Conservation (phyloP, 768 basidiomycete genomes). For the Scleroderma bovista region DNA sequence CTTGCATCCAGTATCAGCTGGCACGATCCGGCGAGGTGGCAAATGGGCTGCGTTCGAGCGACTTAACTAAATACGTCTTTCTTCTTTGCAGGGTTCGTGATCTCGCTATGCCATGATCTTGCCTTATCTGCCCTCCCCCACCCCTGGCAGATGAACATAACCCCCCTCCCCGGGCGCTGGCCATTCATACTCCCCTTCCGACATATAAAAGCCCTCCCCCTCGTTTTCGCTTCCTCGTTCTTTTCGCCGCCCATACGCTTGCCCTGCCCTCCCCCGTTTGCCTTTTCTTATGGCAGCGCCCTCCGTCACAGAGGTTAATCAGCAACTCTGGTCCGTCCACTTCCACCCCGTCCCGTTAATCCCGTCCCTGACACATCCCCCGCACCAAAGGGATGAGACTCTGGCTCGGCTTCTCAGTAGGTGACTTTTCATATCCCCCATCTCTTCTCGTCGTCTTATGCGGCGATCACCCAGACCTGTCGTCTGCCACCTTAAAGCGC, state of each 20-base stretch:
- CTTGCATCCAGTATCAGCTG: constrained; percentile 16
- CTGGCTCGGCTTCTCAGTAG: constrained; percentile 57
- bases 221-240: constrained; percentile 14
- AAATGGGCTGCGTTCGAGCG: constrained; percentile 23
- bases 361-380: constrained; percentile 13
- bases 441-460: constrained; percentile 6
- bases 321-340: constrained; percentile 67
- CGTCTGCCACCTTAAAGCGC: constrained; percentile 55
- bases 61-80: constrained; percentile 19
- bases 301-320: constrained; percentile 53
- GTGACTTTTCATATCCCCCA: constrained; percentile 9
- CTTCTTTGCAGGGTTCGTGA: constrained; percentile 17
- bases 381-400: constrained; percentile 54
- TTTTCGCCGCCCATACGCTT: constrained; percentile 34
- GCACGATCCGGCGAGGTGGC: constrained; percentile 16
- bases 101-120: constrained; percentile 14
- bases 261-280: constrained; percentile 21
- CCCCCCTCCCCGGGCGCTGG: constrained; percentile 37
- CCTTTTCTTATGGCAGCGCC: constrained; percentile 48
- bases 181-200: constrained; percentile 21
- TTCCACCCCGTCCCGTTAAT: constrained; percentile 6
- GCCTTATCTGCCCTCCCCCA: constrained; percentile 38
- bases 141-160: constrained; percentile 39
- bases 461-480: constrained; percentile 45
- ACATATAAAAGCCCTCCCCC: constrained; percentile 32